phyloP scores from a whole-genome alignment of 768 basidiomycete genomes.

The Russula lepida region DNA sequence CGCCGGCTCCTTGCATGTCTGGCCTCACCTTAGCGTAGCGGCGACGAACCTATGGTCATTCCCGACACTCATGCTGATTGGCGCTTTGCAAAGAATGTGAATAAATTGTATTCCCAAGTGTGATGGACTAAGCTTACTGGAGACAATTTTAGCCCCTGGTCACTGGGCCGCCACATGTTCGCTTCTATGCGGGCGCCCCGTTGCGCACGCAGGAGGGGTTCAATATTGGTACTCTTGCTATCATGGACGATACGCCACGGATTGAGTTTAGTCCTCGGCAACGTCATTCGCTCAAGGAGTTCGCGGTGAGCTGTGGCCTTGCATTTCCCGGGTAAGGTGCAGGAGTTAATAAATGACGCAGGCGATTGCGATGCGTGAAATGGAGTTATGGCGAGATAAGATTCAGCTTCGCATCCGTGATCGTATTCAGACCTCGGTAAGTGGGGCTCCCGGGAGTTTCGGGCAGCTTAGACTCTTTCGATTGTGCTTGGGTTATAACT shows the following conservation, averaged over 20 bases:
- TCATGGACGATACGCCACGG: conserved; percentile 77
- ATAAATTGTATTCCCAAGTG: conserved; percentile 21
- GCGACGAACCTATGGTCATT: conserved; percentile 82
- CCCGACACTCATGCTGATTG: conserved; percentile 76
- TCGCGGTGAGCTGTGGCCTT: conserved; percentile 44
- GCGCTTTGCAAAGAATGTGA: conserved; percentile 79
- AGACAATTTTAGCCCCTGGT: conserved; percentile 55
- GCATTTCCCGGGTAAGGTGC: neutral
- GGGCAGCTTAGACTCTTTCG: neutral
- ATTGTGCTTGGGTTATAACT: neutral
- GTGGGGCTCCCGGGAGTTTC: conserved; percentile 20
- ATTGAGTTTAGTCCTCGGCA: conserved; percentile 84
- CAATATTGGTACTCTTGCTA: conserved; percentile 82
- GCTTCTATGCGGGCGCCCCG: conserved; percentile 91
- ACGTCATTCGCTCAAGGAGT: conserved; percentile 88
- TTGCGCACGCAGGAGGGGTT: conserved; percentile 82
- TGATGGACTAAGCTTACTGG: neutral
- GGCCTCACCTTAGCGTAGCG: conserved; percentile 32
- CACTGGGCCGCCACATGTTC: conserved; percentile 51
- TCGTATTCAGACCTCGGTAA: conserved; percentile 80
- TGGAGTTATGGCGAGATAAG: conserved; percentile 96
- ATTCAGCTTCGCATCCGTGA: conserved; percentile 88
- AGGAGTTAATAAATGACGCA: conserved; percentile 17
- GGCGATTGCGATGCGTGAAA: conserved; percentile 88
- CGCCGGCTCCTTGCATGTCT: neutral